These are phyloP conservation scores for Rhodocollybia butyracea DNA, from an alignment of 768 basidiomycete genomes.

Conservation along the genomic window DNA sequence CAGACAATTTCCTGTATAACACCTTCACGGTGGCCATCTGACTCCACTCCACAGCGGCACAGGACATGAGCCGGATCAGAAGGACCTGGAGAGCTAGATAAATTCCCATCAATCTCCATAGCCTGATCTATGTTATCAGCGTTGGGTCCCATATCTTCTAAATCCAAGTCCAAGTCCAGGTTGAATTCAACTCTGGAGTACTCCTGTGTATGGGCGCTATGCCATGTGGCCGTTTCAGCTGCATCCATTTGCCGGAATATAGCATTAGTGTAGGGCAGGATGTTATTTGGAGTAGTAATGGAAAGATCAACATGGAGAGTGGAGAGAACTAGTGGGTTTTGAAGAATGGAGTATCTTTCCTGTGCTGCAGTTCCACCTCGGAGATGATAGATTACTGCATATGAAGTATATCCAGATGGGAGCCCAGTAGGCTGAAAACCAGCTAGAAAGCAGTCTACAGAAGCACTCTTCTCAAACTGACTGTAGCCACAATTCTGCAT, in stretches of 20 bases:
- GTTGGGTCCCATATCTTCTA: not conserved
- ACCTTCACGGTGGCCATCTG: not conserved
- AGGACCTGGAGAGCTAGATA: not conserved
- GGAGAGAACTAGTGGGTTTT: not conserved
- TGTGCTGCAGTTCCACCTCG: not conserved
- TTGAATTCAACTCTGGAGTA: not conserved
- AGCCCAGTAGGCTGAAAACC: not conserved
- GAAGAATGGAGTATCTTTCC: not conserved
- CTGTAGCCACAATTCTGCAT: not conserved
- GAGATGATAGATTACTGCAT: not conserved
- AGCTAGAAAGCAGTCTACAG: not conserved
- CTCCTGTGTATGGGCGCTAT: not conserved
- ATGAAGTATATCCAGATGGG: not conserved
- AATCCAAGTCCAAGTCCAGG: not conserved
- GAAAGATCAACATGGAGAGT: not conserved
- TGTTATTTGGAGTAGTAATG: not conserved
- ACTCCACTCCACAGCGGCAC: not conserved
- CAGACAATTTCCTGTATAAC: not conserved
- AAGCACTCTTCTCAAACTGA: no score
- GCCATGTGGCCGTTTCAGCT: not conserved
- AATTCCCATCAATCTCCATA: not conserved
- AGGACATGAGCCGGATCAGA: not conserved
- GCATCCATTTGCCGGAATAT: not conserved
- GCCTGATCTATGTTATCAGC: not conserved
- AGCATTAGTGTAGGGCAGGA: not conserved